Base-by-base conservation (phyloP, 176 grass and related monocot species). In the Stipa capillata region DNA sequence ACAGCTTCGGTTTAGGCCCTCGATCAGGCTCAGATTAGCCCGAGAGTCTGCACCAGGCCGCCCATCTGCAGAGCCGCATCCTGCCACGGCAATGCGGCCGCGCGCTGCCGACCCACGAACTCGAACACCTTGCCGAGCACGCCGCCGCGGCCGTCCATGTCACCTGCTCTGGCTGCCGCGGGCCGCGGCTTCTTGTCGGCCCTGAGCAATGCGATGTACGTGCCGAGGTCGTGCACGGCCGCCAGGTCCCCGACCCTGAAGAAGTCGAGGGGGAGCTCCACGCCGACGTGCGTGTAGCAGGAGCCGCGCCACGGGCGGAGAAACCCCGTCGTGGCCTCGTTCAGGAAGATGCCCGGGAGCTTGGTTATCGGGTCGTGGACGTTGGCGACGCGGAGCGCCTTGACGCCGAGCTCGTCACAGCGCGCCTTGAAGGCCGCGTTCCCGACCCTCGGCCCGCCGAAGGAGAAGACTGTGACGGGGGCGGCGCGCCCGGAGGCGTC, bases 391-490 rank as follows among this genome's bases (percentile, higher is more conserved):
- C 91, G 76, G 41, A 97, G 87, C 32, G 76, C 87, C 87, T 97
- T 97, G 7, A 97, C 87, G 28, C 94, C 94, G 2, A 97, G 89
- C 78, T 89, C 79, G 35, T 97, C 82, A 69, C 89, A 94, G 6
- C 94, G 77, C n/a, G 64, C 47, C 84, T 97, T 97, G 89, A 97
- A 94, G 0, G 80, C 76, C 0, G 87, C 73, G 78, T 97, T 94
- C 8, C 94, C 94, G 11, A 94, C 94, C 55, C 94, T 62, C 0
- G 94, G 94, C 8, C 89, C 94, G 0, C 86, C 94, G 81, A 94
- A 97, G 25, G 94, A 97, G 85, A 94, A 94, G 21, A 97, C 94
- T 0, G 94, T 97, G 35, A 94, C 60, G 6, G 91, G 94, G 2
- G 76, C 66, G 34, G 25, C 44, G 29, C 23, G 15, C 11, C 34